Percentiles rank a stretch among this genome's conserved stretches.
Evolutionary conservation across 2,329 filamentous ascomycete genomes (phyloP).

Genomic region (Neofusicoccum sp.): DNA sequence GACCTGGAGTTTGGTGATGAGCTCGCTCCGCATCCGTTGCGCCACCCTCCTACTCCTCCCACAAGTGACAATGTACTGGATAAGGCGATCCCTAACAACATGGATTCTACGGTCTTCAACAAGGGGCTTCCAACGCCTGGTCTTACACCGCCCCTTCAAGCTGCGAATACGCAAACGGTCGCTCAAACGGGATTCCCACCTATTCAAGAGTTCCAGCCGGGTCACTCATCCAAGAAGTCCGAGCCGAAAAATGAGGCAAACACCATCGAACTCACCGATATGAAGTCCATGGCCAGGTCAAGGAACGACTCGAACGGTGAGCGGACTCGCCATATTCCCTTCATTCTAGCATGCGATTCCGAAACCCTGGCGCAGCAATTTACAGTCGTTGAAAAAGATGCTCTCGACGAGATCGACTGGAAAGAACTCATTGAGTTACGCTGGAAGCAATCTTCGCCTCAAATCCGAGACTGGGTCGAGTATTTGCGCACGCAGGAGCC

Average conservation of each 20-base stretch:
- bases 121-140: constrained; percentile 41
- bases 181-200: neutral
- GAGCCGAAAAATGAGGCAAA: neutral
- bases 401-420: constrained; percentile 85
- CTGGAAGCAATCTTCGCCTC: constrained; percentile 72
- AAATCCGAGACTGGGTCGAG: constrained; percentile 78
- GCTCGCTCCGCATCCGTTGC: constrained; percentile 37
- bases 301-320: neutral
- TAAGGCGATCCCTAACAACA: constrained; percentile 29
- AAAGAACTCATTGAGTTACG: constrained; percentile 82
- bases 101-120: constrained; percentile 35
- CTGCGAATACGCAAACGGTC: neutral
- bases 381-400: constrained; percentile 83
- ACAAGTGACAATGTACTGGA: constrained; percentile 34
- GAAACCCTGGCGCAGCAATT: constrained; percentile 80
- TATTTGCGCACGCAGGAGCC: constrained; percentile 74
- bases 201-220: neutral
- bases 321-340: constrained; percentile 65
- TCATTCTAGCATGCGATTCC: constrained; percentile 79
- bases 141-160: constrained; percentile 35
- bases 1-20: constrained; percentile 36
- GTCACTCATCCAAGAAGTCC: neutral
- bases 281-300: constrained; percentile 14
- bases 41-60: constrained; percentile 48
- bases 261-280: constrained; percentile 22